Percentiles rank a stretch among this genome's conserved stretches.
These are phyloP conservation scores for Wallemia hederae DNA, from an alignment of 1,284 basidiomycete species.

Conservation along the genomic window DNA sequence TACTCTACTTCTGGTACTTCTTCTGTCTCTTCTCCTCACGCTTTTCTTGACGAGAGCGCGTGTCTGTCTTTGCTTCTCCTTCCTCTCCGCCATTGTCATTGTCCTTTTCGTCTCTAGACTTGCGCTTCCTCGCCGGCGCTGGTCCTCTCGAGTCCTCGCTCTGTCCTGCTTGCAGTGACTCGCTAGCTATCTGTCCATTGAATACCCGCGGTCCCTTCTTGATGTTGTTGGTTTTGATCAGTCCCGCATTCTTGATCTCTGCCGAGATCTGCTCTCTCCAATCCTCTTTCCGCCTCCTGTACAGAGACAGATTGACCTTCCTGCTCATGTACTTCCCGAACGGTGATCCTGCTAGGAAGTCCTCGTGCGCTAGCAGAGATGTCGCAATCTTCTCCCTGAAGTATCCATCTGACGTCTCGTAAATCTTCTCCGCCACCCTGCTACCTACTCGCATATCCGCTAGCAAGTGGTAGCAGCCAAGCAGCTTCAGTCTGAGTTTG, in stretches of 20 bases:
- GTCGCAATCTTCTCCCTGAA: constrained; percentile 77
- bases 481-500: constrained; percentile 36
- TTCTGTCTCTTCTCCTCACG: not conserved
- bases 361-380: constrained; percentile 38
- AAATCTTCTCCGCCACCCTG: constrained; percentile 57
- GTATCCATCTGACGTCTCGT: constrained; percentile 61
- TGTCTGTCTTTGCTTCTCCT: not conserved
- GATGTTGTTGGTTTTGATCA: not conserved
- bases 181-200: not conserved
- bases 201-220: not conserved
- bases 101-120: not conserved
- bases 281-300: constrained; percentile 44
- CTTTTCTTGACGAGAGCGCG: not conserved
- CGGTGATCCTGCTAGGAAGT: constrained; percentile 35
- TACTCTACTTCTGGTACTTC: not conserved
- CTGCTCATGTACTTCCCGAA: constrained; percentile 64
- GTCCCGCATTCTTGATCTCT: not conserved
- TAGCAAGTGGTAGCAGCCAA: constrained; percentile 43
- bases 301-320: constrained; percentile 44
- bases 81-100: not conserved
- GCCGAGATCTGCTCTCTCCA: constrained; percentile 28
- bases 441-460: constrained; percentile 67
- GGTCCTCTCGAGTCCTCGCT: not conserved
- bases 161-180: not conserved
- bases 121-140: not conserved